Conservation (phyloP, 768 basidiomycete genomes). For the Psilocybe azurescens region DNA sequence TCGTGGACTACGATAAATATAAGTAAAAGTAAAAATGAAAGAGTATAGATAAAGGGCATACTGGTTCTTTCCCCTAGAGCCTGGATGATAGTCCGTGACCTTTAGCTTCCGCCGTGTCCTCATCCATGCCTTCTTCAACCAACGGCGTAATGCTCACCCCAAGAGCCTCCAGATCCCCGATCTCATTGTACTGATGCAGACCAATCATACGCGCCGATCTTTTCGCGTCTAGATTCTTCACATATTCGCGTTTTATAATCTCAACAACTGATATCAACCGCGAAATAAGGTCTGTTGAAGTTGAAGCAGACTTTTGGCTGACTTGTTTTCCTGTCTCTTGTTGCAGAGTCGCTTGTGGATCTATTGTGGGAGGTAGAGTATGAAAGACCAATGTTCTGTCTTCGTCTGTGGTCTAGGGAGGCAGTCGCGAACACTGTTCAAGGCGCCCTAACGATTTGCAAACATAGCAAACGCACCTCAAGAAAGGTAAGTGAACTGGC, state of each 20-base stretch:
- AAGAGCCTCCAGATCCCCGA: constrained; percentile 58
- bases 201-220: constrained; percentile 51
- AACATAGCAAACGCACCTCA: constrained; percentile 43
- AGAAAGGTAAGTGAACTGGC: constrained; percentile 58
- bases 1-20: constrained; percentile 45
- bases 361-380: constrained; percentile 50
- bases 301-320: constrained; percentile 14
- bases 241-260: constrained; percentile 83
- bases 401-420: constrained; percentile 46
- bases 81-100: constrained; percentile 40
- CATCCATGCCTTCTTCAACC: constrained; percentile 14
- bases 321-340: constrained; percentile 1
- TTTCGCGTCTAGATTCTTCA: constrained; percentile 54
- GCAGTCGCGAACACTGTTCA: not conserved
- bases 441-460: not conserved
- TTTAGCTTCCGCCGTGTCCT: constrained; percentile 19
- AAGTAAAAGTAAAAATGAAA: not conserved
- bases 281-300: constrained; percentile 51
- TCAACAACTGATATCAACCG: constrained; percentile 80
- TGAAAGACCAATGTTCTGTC: constrained; percentile 59
- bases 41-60: constrained; percentile 38
- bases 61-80: constrained; percentile 68
- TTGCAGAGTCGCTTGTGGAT: constrained; percentile 7
- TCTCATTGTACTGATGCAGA: constrained; percentile 79
- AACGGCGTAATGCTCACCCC: constrained; percentile 18